A percentile compares a stretch with the other conserved stretches of the same genome.
Conservation (phyloP, 345 rosid genomes). For the Adansonia digitata region DNA sequence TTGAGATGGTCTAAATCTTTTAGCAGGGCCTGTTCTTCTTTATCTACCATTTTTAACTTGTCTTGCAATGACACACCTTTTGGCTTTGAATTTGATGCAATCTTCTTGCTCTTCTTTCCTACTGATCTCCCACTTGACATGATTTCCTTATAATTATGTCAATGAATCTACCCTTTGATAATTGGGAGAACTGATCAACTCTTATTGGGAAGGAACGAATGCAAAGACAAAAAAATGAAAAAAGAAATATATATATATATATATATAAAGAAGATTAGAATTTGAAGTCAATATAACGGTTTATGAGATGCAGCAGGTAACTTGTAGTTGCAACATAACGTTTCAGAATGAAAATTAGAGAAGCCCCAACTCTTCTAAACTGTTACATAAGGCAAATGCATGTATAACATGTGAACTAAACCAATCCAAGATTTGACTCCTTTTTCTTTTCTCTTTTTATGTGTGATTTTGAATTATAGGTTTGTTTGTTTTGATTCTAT, state of each 20-base stretch:
- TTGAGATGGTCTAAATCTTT: conserved; percentile 23
- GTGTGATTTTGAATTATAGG: no score
- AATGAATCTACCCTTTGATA: not conserved
- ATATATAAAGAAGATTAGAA: not conserved
- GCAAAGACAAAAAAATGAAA: not conserved
- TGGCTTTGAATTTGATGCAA: not conserved
- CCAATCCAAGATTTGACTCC: no score
- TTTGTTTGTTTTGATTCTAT: no score
- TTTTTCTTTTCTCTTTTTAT: no score
- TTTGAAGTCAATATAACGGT: not conserved
- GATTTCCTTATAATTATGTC: not conserved
- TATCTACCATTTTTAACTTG: conserved; percentile 18
- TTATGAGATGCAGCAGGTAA: not conserved
- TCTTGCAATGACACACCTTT: conserved; percentile 12
- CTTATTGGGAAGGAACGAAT: no score
- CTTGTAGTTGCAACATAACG: not conserved
- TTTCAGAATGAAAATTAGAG: not conserved
- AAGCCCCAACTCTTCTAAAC: not conserved
- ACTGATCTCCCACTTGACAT: conserved; percentile 4
- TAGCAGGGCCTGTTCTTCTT: conserved; percentile 19
- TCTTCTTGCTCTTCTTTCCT: conserved; percentile 14
- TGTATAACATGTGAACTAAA: not conserved
- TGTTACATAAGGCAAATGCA: not conserved
- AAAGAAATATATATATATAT: no score
- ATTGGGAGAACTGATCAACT: no score